Conservation (phyloP, 2,329 filamentous ascomycete species). For the Talaromyces sp. region DNA sequence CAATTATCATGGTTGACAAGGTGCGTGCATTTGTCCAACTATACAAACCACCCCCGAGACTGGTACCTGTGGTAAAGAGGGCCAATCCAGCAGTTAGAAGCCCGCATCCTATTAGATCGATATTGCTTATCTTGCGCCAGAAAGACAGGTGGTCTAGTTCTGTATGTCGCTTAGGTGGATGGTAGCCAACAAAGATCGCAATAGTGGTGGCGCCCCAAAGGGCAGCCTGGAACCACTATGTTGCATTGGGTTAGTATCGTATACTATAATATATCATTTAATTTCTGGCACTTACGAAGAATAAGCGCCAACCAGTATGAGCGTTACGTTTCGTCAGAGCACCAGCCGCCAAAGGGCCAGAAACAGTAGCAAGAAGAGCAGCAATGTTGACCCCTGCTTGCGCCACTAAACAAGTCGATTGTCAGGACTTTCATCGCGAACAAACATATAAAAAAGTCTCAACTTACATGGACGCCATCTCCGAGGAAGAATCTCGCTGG, state of each 20-base stretch:
- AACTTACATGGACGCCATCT: conserved; percentile 4
- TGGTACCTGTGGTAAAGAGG: not conserved
- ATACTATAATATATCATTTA: not conserved
- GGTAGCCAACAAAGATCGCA: conserved; percentile 1
- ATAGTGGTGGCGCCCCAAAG: conserved; percentile 2
- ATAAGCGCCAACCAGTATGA: conserved; percentile 1
- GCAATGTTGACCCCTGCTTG: conserved; percentile 6
- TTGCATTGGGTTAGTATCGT: not conserved
- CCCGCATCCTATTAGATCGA: not conserved
- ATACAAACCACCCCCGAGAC: not conserved
- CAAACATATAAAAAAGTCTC: not conserved
- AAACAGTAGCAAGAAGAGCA: not conserved
- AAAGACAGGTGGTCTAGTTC: conserved; percentile 1
- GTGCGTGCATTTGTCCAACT: not conserved
- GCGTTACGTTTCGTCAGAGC: not conserved
- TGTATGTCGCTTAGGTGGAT: conserved; percentile 3
- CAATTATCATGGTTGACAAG: not conserved
- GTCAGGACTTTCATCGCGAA: not conserved
- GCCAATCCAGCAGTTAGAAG: conserved; percentile 1
- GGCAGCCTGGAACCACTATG: conserved; percentile 4
- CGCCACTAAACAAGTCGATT: conserved; percentile 3
- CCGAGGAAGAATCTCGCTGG: conserved; percentile 4
- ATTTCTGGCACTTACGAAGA: not conserved
- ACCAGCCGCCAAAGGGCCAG: not conserved
- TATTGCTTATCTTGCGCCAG: not conserved